phyloP scores from a whole-genome alignment of 805 yeast genomes.

The Yarrowia sp. region DNA sequence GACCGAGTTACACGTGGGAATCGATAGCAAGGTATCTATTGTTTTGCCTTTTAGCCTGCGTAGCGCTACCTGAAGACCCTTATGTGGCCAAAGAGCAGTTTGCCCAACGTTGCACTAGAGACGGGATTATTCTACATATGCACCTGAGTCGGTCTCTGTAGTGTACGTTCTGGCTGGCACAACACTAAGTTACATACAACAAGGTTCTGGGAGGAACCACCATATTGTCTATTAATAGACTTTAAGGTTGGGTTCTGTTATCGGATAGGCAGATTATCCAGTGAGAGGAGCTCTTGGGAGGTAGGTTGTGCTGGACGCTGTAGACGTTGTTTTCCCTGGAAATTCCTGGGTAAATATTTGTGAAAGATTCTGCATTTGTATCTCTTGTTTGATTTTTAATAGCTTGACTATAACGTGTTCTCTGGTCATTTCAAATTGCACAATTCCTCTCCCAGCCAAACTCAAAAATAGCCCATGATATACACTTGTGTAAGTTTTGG shows the following conservation, averaged over 20 bases:
- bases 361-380: no score
- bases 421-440: not conserved
- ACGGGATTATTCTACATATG: not conserved
- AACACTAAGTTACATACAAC: not conserved
- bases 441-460: not conserved
- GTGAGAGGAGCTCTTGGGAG: slow-evolving; percentile 7
- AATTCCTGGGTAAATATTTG: no score
- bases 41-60: no score
- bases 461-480: not conserved
- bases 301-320: not conserved
- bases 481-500: slow-evolving; percentile 22
- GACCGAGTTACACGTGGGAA: no score
- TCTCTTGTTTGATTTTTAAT: not conserved
- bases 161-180: not conserved
- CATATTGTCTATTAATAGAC: not conserved
- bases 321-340: not conserved
- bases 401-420: no score
- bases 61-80: not conserved
- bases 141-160: not conserved
- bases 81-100: not conserved
- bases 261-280: slow-evolving; percentile 20
- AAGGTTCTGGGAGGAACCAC: slow-evolving; percentile 13
- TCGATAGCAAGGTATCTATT: not conserved
- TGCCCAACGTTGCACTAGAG: slow-evolving; percentile 3
- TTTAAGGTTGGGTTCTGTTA: slow-evolving; percentile 20